These are phyloP conservation scores for Flaveria robusta DNA, from an alignment of 129 eudicot genomes.

Conservation along the genomic window DNA sequence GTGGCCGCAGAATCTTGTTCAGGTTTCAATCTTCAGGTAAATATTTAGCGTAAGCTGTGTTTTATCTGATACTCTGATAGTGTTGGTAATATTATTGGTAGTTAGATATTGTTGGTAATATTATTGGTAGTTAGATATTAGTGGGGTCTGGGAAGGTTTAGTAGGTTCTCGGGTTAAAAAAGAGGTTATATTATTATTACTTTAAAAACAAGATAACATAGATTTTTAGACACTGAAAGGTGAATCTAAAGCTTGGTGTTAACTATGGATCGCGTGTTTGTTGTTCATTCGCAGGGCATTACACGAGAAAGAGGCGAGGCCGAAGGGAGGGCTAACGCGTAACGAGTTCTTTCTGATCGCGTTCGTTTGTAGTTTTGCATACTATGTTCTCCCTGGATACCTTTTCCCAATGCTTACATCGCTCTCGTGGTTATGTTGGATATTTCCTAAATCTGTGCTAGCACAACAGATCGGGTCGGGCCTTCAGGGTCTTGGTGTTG, in stretches of 20 bases:
- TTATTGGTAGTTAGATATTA: too few species aligned
- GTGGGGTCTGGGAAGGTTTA: too few species aligned
- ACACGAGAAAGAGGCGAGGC: slow-evolving; percentile 61
- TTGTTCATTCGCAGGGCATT: slow-evolving; percentile 55
- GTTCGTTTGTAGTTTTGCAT: slow-evolving; percentile 59
- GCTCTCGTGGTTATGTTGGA: slow-evolving; percentile 77
- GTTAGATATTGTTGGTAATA: too few species aligned
- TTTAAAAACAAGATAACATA: neutral
- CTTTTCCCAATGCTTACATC: slow-evolving; percentile 62
- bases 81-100: too few species aligned
- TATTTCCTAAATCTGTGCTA: slow-evolving; percentile 55
- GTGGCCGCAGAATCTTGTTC: slow-evolving; percentile 84
- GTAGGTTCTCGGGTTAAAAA: too few species aligned
- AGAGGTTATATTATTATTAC: too few species aligned
- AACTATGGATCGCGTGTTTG: neutral
- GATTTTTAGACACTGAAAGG: neutral
- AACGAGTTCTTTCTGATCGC: slow-evolving; percentile 65
- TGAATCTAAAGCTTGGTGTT: neutral
- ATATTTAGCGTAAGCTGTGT: neutral
- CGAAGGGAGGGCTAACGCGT: slow-evolving; percentile 52
- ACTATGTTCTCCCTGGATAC: slow-evolving; percentile 70
- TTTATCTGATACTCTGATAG: too few species aligned
- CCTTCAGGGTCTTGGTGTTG: slow-evolving; percentile 72
- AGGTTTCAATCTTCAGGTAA: slow-evolving; percentile 73
- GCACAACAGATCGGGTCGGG: slow-evolving; percentile 72